Conservation (phyloP, 2,329 filamentous ascomycete species). For the Hymenoscyphus salicellus region DNA sequence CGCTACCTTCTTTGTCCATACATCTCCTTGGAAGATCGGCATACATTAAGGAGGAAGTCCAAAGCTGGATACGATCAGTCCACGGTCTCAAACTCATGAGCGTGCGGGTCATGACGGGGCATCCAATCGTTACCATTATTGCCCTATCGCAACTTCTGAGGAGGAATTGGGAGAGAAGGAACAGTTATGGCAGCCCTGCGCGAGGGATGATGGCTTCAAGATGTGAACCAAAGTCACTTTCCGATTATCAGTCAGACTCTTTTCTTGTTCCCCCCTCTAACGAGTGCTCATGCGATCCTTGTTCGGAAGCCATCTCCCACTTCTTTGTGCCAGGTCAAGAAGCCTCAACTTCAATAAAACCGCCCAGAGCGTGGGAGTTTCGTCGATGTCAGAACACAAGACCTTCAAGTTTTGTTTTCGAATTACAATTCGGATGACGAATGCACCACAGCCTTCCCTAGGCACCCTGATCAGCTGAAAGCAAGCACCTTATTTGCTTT, state of each 20-base stretch:
- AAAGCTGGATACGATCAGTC: background rate
- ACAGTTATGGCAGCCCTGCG: too few species aligned
- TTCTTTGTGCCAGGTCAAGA: background rate
- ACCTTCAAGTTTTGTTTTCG: background rate
- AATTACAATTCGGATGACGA: background rate
- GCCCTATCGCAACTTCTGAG: background rate
- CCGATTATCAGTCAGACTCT: too few species aligned
- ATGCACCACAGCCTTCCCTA: background rate
- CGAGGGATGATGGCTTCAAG: too few species aligned
- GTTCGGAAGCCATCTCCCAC: background rate
- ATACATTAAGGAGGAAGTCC: background rate
- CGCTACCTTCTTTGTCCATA: background rate
- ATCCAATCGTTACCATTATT: background rate
- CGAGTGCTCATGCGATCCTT: too few species aligned
- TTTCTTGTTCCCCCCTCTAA: too few species aligned
- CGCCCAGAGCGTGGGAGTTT: background rate
- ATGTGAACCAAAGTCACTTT: too few species aligned
- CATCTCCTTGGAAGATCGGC: background rate
- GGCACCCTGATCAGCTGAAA: background rate
- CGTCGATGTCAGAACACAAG: background rate
- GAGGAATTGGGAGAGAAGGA: background rate
- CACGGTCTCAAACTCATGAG: background rate
- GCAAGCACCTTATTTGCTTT: background rate
- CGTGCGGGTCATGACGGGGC: background rate
- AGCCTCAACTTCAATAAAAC: background rate